Percentiles rank a stretch among this genome's conserved stretches.
Conservation (phyloP, 345 rosid species). For the Populus alba region DNA sequence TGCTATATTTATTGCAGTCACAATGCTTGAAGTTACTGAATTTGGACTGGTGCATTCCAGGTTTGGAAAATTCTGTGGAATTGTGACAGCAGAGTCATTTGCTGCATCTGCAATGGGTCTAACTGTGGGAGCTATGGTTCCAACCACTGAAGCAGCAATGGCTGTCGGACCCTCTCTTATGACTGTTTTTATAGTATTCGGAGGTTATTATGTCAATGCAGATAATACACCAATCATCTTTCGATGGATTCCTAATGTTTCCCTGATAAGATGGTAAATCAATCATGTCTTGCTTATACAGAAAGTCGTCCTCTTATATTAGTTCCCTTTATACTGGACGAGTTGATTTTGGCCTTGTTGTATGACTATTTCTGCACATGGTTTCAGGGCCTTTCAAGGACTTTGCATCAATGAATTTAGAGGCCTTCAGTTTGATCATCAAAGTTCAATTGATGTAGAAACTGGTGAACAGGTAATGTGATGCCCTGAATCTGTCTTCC, state of each 20-base stretch:
- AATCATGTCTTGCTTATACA: not conserved
- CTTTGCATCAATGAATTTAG: conserved; percentile 88
- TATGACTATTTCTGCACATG: conserved; percentile 15
- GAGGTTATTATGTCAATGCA: conserved; percentile 88
- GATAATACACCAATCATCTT: conserved; percentile 86
- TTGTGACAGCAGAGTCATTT: conserved; percentile 87
- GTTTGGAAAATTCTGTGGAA: conserved; percentile 90
- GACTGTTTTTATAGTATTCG: conserved; percentile 94
- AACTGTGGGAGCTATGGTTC: conserved; percentile 96
- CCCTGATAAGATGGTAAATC: conserved; percentile 82
- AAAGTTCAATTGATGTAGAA: conserved; percentile 71
- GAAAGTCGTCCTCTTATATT: not conserved
- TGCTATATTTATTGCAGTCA: not conserved
- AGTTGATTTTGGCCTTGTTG: not conserved
- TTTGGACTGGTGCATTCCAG: conserved; percentile 33
- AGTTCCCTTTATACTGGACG: not conserved
- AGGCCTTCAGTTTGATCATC: conserved; percentile 82
- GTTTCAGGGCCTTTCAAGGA: conserved; percentile 94
- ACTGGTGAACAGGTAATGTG: conserved; percentile 88
- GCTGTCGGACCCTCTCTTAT: conserved; percentile 96
- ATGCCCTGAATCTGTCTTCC: conserved; percentile 7
- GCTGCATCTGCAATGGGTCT: conserved; percentile 99
- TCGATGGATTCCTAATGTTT: conserved; percentile 88
- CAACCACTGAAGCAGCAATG: conserved; percentile 98
- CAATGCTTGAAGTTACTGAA: conserved; percentile 9